Evolutionary conservation across 345 rosid species (phyloP), one percentile per base, ranked within the genome.

Genomic region (Trapa bicornis): DNA sequence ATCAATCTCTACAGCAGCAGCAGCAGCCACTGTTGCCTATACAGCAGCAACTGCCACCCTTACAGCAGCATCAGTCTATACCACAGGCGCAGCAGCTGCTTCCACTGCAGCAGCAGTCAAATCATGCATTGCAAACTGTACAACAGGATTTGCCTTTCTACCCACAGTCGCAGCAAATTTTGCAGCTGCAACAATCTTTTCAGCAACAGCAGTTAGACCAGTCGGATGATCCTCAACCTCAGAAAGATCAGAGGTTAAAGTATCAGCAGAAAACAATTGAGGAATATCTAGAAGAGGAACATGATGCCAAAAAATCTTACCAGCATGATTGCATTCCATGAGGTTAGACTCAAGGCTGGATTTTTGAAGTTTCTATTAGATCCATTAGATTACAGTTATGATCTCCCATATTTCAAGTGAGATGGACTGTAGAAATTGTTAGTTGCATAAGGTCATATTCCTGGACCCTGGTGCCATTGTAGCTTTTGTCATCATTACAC

Each of bases 121-220:
- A 71, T 41, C 84, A 80, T 22, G 29, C 29, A 22, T 22, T 22
- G 29, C 29, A 22, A 22, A 22, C 29, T 22, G 29, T 22, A 22
- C 29, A 22, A 64, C 76, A 78, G 52, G 84, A 80, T 60, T 82
- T 72, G 69, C 80, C 54, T 3, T 66, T 41, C 61, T 61, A 11
- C 77, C 76, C 35, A 64, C 71, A 42, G 64, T 65, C 56, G 62
- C 77, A 53, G 43, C 69, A 69, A 47, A 69, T 54, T 54, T 5
- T 35, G 64, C 64, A 57, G 65, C 77, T 45, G 43, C 69, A 64
- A 35, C 71, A 63, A 5, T 63, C 47, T 14, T 67, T 65, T 6
- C 73, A 37, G 64, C 74, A 70, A 56, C 76, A 72, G 47, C 72
- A 38, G 41, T 69, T 58, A 22, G 22, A 38, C 35, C 71, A 64